Percentiles rank a stretch among this genome's conserved stretches.
These are phyloP conservation scores for Boletus patriciae DNA, from an alignment of 768 basidiomycete genomes.

Conservation along the genomic window DNA sequence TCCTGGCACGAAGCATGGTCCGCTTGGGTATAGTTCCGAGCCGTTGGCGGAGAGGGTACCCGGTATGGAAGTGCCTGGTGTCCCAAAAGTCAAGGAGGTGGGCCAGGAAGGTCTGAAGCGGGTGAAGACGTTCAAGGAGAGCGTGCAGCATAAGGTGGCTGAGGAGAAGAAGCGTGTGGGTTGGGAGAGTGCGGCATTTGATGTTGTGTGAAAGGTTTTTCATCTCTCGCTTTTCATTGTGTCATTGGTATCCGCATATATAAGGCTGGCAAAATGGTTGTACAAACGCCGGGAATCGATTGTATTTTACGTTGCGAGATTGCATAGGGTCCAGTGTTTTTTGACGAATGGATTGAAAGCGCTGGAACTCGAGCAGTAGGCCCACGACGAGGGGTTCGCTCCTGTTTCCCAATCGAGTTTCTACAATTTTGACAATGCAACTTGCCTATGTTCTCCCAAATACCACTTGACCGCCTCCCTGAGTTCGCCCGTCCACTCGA, in stretches of 20 bases:
- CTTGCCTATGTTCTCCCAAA: neutral
- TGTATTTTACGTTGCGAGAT: too few relatives aligned
- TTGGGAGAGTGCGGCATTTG: slow-evolving; percentile 53
- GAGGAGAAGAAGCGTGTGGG: slow-evolving; percentile 41
- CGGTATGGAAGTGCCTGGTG: neutral
- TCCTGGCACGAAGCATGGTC: slow-evolving; percentile 65
- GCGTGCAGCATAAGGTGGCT: slow-evolving; percentile 41
- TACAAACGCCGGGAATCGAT: too few relatives aligned
- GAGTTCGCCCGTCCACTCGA: neutral
- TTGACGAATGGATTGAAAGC: too few relatives aligned
- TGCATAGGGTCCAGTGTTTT: too few relatives aligned
- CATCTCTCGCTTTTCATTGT: neutral
- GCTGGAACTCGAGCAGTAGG: too few relatives aligned
- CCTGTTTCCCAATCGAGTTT: neutral
- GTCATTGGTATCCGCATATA: too few relatives aligned
- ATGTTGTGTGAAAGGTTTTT: slow-evolving; percentile 23
- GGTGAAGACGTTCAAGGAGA: slow-evolving; percentile 44
- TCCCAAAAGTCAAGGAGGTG: slow-evolving; percentile 29
- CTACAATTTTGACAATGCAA: neutral
- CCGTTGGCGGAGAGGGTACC: slow-evolving; percentile 20
- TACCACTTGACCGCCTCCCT: neutral
- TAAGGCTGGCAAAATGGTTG: too few relatives aligned
- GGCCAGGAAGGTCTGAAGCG: slow-evolving; percentile 37
- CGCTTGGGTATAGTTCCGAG: slow-evolving; percentile 54
- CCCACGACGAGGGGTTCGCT: too few relatives aligned